A percentile compares a stretch with the other conserved stretches of the same genome.
Conservation (phyloP, 768 basidiomycete species). For the Russula dissimulans region DNA sequence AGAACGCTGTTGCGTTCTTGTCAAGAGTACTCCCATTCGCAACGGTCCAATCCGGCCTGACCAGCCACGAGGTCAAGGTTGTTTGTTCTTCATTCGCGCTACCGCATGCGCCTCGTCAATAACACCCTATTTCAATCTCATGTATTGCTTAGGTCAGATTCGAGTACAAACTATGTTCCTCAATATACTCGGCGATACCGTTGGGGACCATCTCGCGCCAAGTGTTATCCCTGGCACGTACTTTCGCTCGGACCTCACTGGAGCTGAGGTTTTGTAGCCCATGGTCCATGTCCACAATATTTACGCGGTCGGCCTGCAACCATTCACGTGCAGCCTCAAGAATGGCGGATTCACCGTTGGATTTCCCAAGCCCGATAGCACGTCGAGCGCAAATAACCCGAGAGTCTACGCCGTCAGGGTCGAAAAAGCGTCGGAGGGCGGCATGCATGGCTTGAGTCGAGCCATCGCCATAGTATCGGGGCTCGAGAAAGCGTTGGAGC, state of each 20-base stretch:
- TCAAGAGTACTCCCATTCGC: too few species aligned
- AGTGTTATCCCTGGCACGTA: constrained; percentile 26
- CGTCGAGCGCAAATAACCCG: constrained; percentile 61
- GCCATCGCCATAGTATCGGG: constrained; percentile 53
- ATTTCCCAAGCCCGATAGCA: constrained; percentile 19
- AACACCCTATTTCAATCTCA: too few species aligned
- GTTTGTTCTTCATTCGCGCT: too few species aligned
- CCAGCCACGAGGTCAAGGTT: too few species aligned
- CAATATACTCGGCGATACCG: constrained; percentile 44
- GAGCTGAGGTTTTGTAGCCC: constrained; percentile 57
- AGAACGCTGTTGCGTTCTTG: too few species aligned
- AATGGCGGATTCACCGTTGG: constrained; percentile 24
- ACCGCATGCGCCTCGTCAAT: too few species aligned
- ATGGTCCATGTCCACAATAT: constrained; percentile 52
- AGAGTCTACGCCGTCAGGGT: constrained; percentile 44
- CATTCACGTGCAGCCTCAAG: constrained; percentile 38
- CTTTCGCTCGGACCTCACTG: constrained; percentile 48
- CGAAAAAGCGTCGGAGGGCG: constrained; percentile 52
- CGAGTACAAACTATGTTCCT: constrained; percentile 37
- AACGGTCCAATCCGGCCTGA: too few species aligned
- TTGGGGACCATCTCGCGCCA: constrained; percentile 44
- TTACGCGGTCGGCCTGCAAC: constrained; percentile 41
- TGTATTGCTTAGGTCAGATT: background rate
- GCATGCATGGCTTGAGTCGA: constrained; percentile 42
- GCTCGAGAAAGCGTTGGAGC: constrained; percentile 65